Evolutionary conservation across 2,329 filamentous ascomycete species (phyloP), one percentile per base, ranked within the genome.

Genomic region (Metarhizium humberi): DNA sequence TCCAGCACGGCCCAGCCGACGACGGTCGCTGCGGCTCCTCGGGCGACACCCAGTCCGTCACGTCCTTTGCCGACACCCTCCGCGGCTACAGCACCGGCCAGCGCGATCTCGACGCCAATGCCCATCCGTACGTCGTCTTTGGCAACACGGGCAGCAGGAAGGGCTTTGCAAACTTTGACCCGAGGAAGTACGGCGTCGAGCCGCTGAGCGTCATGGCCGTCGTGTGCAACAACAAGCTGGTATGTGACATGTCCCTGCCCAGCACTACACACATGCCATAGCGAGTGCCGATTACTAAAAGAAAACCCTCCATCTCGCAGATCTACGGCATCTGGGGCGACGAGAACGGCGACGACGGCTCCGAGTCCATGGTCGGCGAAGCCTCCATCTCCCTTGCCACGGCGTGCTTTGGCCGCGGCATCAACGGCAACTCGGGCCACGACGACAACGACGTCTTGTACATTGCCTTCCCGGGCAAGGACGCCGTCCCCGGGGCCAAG

Each of bases 301-400:
- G 36, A 32, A 61, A 60, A 14, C 11, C 46, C 6, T 0, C 13
- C n/a, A 6, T 16, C 14, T 16, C 2, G 6, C 13, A 78, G 75
- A 71, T 76, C 59, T 84, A 84, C 62, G 81, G 79, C 11, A 68
- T 84, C 51, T 85, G 80, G 81, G 82, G 80, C 20, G 81, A 85
- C 59, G 78, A 76, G 38, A 85, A 85, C 58, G 82, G 80, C 47
- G 78, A 75, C 50, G 75, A 78, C 51, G 73, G 75, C 2, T 56
- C 64, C 6, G 63, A 72, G 52, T 69, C 78, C 29, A 67, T 78
- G 59, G 75, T 80, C 0, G 81, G 82, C 42, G 82, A 85, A 60
- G 75, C 78, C 0, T 78, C 78, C 30, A 76, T 85, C 59, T 76
- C 79, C 1, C 71, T 85, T 7, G 82, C 78, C 2, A 78, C 79